phyloP scores from a whole-genome alignment of 306 rosid genomes.

The Ammopiptanthus mongolicus region DNA sequence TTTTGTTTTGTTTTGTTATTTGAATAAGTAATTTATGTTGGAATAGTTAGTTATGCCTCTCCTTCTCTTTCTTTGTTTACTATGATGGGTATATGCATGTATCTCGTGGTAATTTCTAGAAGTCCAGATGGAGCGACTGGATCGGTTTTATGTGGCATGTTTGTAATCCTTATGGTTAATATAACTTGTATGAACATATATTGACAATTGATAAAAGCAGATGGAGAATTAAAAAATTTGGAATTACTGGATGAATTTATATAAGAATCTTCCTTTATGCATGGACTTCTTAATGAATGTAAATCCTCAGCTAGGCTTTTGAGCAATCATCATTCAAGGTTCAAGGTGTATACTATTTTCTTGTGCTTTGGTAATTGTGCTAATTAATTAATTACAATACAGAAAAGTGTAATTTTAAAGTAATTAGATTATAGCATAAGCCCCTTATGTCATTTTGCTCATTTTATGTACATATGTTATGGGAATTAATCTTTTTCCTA shows the following conservation, averaged over 20 bases:
- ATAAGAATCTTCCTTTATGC: not conserved
- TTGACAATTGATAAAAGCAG: not conserved
- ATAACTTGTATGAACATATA: not conserved
- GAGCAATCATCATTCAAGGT: not conserved
- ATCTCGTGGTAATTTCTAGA: conserved; percentile 16
- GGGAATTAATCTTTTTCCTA: not conserved
- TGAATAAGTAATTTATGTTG: not conserved
- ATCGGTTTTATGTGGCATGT: conserved; percentile 10
- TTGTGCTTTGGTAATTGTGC: not conserved
- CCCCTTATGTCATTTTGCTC: not conserved
- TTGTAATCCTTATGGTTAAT: not conserved
- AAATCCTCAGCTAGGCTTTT: not conserved
- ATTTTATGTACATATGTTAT: not conserved
- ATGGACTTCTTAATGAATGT: not conserved
- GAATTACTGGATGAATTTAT: not conserved
- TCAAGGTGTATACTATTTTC: not conserved
- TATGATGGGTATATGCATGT: not conserved
- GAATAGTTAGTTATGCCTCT: conserved; percentile 3
- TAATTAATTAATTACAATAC: not conserved
- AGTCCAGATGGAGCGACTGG: not conserved
- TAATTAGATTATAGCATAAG: not conserved
- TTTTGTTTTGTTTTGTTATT: not conserved
- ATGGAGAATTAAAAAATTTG: not conserved
- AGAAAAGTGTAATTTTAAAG: not conserved
- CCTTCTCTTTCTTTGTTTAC: not conserved